A percentile compares a stretch with the other conserved stretches of the same genome.
Evolutionary conservation across 2,329 filamentous ascomycete species (phyloP).

Genomic region (Stachybotrys elegans): DNA sequence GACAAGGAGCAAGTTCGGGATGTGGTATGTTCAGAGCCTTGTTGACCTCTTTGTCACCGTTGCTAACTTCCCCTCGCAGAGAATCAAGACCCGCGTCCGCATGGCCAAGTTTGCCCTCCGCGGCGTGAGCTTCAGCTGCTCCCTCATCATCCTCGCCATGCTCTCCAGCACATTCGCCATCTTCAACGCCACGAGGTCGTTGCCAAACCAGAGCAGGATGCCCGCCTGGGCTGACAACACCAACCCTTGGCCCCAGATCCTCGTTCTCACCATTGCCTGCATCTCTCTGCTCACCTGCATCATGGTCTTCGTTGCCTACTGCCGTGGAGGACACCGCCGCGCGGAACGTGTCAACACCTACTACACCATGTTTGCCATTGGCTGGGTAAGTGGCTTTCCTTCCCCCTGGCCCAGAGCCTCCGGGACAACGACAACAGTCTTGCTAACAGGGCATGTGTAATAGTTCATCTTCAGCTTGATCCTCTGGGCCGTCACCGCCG

Average conservation of each 20-base stretch:
- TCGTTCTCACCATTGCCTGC: constrained; percentile 73
- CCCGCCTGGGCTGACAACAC: constrained; percentile 80
- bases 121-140: constrained; percentile 94
- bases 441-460: constrained; percentile 4
- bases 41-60: not conserved
- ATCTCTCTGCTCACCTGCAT: constrained; percentile 78
- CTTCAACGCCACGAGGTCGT: constrained; percentile 78
- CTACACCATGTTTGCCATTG: constrained; percentile 90
- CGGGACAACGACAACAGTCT: not conserved
- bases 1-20: constrained; percentile 86
- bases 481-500: constrained; percentile 87
- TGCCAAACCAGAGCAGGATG: constrained; percentile 73
- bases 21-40: constrained; percentile 58
- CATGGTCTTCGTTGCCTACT: constrained; percentile 79
- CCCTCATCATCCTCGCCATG: constrained; percentile 89
- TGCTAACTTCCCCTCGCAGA: constrained; percentile 50
- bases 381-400: constrained; percentile 47
- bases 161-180: constrained; percentile 82
- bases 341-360: constrained; percentile 93
- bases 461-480: constrained; percentile 83
- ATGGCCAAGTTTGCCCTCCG: constrained; percentile 94
- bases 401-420: not conserved
- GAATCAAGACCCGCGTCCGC: constrained; percentile 85
- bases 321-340: constrained; percentile 76
- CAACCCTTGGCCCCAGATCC: constrained; percentile 82